phyloP scores from a whole-genome alignment of 345 rosid species.

The Acer yangbiense region DNA sequence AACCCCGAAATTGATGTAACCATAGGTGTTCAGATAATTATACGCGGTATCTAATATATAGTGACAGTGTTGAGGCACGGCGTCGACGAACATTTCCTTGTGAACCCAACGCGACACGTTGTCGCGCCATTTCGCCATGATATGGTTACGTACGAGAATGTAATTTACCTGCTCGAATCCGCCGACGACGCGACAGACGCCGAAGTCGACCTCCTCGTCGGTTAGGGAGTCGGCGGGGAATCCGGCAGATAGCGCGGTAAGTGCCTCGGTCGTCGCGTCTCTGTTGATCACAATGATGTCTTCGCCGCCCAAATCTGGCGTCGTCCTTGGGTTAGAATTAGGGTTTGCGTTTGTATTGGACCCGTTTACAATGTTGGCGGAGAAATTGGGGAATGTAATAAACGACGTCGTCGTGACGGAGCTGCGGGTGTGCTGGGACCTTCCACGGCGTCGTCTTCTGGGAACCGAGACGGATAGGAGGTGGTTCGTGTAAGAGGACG shows the following conservation, averaged over 20 bases:
- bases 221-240: constrained; percentile 93
- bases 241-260: constrained; percentile 86
- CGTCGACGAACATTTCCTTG: constrained; percentile 68
- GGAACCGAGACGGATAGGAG: constrained; percentile 58
- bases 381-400: constrained; percentile 35
- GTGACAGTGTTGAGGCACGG: constrained; percentile 72
- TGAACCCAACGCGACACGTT: constrained; percentile 69
- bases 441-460: constrained; percentile 83
- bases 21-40: constrained; percentile 69
- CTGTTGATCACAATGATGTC: constrained; percentile 86
- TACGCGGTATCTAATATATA: constrained; percentile 78
- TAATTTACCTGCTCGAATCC: constrained; percentile 98
- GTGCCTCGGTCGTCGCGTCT: constrained; percentile 88
- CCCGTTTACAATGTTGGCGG: constrained; percentile 17
- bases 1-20: constrained; percentile 90
- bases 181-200: constrained; percentile 72
- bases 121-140: constrained; percentile 85
- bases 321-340: constrained; percentile 19
- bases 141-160: constrained; percentile 86
- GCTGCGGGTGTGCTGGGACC: constrained; percentile 59
- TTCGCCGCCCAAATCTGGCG: constrained; percentile 57
- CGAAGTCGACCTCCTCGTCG: constrained; percentile 86
- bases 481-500: constrained; percentile 29
- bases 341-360: constrained; percentile 27
- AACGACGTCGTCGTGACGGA: constrained; percentile 46